A percentile compares a stretch with the other conserved stretches of the same genome.
These are phyloP conservation scores for Microbotryum silenes-acaulis DNA, from an alignment of 1,284 basidiomycete species.

Conservation along the genomic window DNA sequence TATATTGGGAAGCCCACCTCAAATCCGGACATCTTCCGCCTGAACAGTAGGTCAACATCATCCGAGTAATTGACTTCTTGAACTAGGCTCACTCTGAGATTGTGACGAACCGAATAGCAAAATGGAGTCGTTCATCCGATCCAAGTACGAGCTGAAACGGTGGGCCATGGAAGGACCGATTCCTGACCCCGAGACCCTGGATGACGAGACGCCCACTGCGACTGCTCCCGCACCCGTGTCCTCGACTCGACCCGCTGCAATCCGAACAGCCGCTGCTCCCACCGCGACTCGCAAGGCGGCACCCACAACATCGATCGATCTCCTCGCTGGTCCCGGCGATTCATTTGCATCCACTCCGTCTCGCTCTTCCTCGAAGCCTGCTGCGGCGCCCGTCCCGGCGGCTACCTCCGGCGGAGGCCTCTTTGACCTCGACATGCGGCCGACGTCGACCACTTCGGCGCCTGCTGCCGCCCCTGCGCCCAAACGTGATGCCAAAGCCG, in stretches of 20 bases:
- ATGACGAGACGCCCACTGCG: slow-evolving; percentile 42
- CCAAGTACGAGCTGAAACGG: slow-evolving; percentile 86
- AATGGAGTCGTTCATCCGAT: slow-evolving; percentile 95
- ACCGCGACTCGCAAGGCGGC: slow-evolving; percentile 11
- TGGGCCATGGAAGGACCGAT: slow-evolving; percentile 87
- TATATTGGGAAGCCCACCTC: slow-evolving; percentile 96
- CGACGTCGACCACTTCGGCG: slow-evolving; percentile 49
- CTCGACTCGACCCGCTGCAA: background rate
- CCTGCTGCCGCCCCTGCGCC: slow-evolving; percentile 41
- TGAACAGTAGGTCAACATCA: slow-evolving; percentile 66
- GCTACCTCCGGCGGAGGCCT: slow-evolving; percentile 52
- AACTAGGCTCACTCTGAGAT: background rate
- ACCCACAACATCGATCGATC: slow-evolving; percentile 21
- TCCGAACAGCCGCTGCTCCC: slow-evolving; percentile 3
- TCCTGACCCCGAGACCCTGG: slow-evolving; percentile 78
- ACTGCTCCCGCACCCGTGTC: background rate
- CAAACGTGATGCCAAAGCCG: slow-evolving; percentile 68
- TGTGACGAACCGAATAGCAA: slow-evolving; percentile 54
- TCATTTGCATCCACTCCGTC: slow-evolving; percentile 27
- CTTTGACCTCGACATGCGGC: slow-evolving; percentile 71
- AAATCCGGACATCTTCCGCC: slow-evolving; percentile 86
- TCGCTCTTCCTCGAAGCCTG: slow-evolving; percentile 19
- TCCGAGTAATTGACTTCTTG: background rate
- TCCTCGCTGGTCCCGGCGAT: slow-evolving; percentile 23
- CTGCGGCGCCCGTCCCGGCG: slow-evolving; percentile 6